Evolutionary conservation across 192 early-diverging fungal species (phyloP), one percentile per base, ranked within the genome.

Genomic region (Spinellus fusiger): DNA sequence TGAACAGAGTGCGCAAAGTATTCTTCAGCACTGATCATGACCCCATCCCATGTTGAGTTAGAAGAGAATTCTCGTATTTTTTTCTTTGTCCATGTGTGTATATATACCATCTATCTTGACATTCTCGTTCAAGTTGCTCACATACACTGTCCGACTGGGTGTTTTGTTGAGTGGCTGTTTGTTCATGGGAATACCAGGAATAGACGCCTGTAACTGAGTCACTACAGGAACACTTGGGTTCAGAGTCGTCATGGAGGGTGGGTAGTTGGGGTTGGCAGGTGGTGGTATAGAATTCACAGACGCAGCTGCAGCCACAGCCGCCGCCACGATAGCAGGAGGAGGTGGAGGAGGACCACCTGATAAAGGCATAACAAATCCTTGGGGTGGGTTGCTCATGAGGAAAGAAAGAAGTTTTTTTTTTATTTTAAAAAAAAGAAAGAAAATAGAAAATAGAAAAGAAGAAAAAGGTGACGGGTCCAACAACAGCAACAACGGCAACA

Each of bases 71-170:
- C n/a, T n/a, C n/a, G n/a, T n/a, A 16, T 20, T 23, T 25, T 32
- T 54, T 25, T 55, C 1, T 3, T 50, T 16, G 10, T 48, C 10
- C 28, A 52, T 18, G n/a, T 29, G 5, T 37, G 32, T 18, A 35
- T 29, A 54, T 54, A 29, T 79, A 79, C 84, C 81, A 46, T 82
- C 70, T 29, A 86, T 65, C 58, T 86, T 87, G 34, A 78, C 80
- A 67, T 83, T 86, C 67, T 93, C 91, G 61, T 86, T 86, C 26
- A 93, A 71, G 64, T 93, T 90, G 70, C 87, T 86, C 50, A 93
- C 74, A 66, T 93, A 93, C 51, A 93, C 76, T 33, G 91, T 88
- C 31, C 80, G 79, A 31, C 69, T 82, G 22, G 88, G 83, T 48
- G 73, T 80, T 4, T 76, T 81, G 62, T 80, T 82, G 13, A 86